Base-by-base conservation (phyloP, 345 rosid species). In the Alliaria petiolata region DNA sequence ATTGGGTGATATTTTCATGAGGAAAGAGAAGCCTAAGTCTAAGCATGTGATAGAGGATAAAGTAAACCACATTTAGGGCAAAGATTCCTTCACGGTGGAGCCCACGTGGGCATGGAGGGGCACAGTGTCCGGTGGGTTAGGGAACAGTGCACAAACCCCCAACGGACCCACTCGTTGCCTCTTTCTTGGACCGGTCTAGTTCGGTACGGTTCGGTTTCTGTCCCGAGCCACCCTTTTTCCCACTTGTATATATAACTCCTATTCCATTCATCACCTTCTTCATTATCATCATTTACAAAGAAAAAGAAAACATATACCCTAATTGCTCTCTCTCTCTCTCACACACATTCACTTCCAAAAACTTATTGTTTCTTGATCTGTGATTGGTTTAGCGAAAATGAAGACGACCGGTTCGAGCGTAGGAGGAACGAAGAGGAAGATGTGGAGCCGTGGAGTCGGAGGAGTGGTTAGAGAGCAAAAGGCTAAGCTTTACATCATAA, bases 401-500 rank as follows among this genome's bases (percentile, higher is more conserved):
- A 86, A 83, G 90, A 77, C 86, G 79, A 80, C 62, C 50, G 81
- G 80, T 54, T 73, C 81, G 1, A 68, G 65, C 39, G 76, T 81
- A 56, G 91, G 91, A 59, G 78, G 85, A 55, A 78, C 85, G 9
- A 86, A 88, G 82, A 86, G 93, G 78, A 88, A 91, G 77, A 45
- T 86, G 51, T 80, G 90, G 62, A 85, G 89, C 79, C 85, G 83
- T 54, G 88, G 95, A 5, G 59, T 85, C 5, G 95, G 96, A 40
- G 83, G 88, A 51, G 87, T 77, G 54, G 85, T 89, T 5, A 78
- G 85, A 79, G 96, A 92, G 71, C 98, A 88, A 74, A 89, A 84
- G 80, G 96, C 96, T 14, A 80, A 79, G 74, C 88, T 90, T 62
- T 92, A 92, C 69, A 90, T 92, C 19, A 90, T 92, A 19, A 77